A percentile compares a stretch with the other conserved stretches of the same genome.
phyloP scores from a whole-genome alignment of 768 basidiomycete species.

The Termitomyces titanicus region DNA sequence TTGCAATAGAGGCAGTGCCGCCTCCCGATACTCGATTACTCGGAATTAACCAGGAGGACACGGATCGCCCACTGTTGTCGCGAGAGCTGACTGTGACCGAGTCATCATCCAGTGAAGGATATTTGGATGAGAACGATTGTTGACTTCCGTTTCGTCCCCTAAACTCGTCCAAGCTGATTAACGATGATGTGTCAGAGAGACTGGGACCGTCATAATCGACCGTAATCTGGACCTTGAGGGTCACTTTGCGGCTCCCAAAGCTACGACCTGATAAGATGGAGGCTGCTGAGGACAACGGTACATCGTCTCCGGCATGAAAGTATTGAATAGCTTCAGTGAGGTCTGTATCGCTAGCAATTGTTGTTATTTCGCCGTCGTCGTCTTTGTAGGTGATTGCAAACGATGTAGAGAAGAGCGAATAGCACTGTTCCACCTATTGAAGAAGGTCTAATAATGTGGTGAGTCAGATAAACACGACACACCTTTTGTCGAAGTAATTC shows the following conservation, averaged over 20 bases:
- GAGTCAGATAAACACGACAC: too few species aligned
- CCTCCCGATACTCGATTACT: neutral
- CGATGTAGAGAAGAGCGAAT: conserved; percentile 63
- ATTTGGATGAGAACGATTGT: conserved; percentile 46
- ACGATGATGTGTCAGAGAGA: conserved; percentile 83
- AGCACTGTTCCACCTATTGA: conserved; percentile 78
- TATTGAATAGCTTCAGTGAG: conserved; percentile 86
- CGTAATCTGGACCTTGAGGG: conserved; percentile 68
- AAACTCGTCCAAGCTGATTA: conserved; percentile 77
- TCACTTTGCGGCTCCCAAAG: conserved; percentile 68
- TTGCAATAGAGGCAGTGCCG: conserved; percentile 1
- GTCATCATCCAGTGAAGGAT: conserved; percentile 58
- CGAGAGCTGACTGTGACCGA: conserved; percentile 73
- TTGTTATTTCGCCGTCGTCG: conserved; percentile 78
- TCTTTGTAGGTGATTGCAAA: conserved; percentile 83
- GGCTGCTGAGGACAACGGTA: conserved; percentile 63
- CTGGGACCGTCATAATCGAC: conserved; percentile 92
- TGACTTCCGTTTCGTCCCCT: conserved; percentile 55
- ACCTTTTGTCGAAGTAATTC: conserved; percentile 74
- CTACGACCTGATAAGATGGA: conserved; percentile 73
- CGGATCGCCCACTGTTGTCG: conserved; percentile 40
- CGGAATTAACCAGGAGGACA: neutral
- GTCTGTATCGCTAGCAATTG: conserved; percentile 66
- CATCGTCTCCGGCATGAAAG: conserved; percentile 79
- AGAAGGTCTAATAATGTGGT: neutral